Evolutionary conservation across 2,329 filamentous ascomycete genomes (phyloP).

Genomic region (Ascochyta viciae-villosae): DNA sequence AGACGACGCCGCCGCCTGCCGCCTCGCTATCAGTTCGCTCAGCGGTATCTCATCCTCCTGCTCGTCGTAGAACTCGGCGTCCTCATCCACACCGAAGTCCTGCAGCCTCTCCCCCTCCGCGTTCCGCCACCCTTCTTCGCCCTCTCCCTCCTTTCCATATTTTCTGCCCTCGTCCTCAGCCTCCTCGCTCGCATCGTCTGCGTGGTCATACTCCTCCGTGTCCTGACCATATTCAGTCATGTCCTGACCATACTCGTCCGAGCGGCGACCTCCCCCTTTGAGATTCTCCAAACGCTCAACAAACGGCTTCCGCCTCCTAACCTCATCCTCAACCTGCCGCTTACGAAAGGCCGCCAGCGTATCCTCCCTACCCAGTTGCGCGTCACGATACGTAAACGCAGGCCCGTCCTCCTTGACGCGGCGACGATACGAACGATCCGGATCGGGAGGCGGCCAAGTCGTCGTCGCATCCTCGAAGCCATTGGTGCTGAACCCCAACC

Average conservation of each 20-base stretch:
- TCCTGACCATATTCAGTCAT: too few species aligned
- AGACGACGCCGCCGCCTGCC: slow-evolving; percentile 20
- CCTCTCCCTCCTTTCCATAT: slow-evolving; percentile 45
- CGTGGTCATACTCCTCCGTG: slow-evolving; percentile 29
- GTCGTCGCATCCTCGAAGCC: slow-evolving; percentile 67
- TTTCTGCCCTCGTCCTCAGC: slow-evolving; percentile 27
- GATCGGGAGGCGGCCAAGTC: slow-evolving; percentile 60
- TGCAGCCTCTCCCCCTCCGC: slow-evolving; percentile 75
- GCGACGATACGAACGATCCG: slow-evolving; percentile 50
- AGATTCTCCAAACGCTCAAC: slow-evolving; percentile 49
- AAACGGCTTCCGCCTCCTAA: slow-evolving; percentile 52
- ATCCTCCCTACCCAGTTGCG: slow-evolving; percentile 48
- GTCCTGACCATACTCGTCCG: too few species aligned
- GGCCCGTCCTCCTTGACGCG: slow-evolving; percentile 24
- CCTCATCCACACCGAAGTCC: slow-evolving; percentile 83
- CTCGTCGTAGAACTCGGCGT: slow-evolving; percentile 70
- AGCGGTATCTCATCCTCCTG: slow-evolving; percentile 74
- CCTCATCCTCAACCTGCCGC: slow-evolving; percentile 61
- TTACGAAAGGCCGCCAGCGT: slow-evolving; percentile 61
- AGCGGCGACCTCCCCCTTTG: not conserved
- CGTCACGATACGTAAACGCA: slow-evolving; percentile 50
- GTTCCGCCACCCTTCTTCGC: slow-evolving; percentile 73
- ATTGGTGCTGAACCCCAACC: slow-evolving; percentile 72
- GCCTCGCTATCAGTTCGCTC: slow-evolving; percentile 64
- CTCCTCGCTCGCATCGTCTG: slow-evolving; percentile 27